Conservation (phyloP, 768 basidiomycete species). For the Ramaria sp. region DNA sequence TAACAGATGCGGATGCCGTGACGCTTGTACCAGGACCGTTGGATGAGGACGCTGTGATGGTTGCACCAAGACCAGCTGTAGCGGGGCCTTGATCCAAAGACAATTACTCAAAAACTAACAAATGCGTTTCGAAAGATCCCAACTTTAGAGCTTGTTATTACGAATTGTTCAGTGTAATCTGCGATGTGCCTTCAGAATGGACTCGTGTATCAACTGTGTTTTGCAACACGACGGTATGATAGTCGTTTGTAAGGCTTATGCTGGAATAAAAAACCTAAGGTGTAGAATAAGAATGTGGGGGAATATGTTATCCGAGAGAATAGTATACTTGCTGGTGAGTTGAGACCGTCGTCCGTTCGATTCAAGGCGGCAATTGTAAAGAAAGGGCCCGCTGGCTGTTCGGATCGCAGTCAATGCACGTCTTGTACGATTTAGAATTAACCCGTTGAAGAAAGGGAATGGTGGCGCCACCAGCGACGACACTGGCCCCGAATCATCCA, state of each 20-base stretch:
- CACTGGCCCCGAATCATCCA: too few relatives aligned
- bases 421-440: background rate
- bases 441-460: too few relatives aligned
- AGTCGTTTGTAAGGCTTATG: background rate
- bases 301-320: background rate
- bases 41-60: too few relatives aligned
- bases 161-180: background rate
- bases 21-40: too few relatives aligned
- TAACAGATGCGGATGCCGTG: too few relatives aligned
- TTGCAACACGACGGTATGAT: background rate
- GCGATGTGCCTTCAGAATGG: background rate
- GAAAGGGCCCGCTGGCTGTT: background rate
- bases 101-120: background rate
- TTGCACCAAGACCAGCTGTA: too few relatives aligned
- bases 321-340: background rate
- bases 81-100: too few relatives aligned
- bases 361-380: background rate
- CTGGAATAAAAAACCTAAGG: background rate
- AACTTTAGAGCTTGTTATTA: background rate
- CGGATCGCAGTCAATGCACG: background rate
- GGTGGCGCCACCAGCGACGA: too few relatives aligned
- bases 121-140: background rate
- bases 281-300: background rate
- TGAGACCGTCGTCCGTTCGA: background rate
- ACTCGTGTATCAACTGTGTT: background rate